Conservation (phyloP, 495 filamentous ascomycete species). For the Daldinia caldariorum region DNA sequence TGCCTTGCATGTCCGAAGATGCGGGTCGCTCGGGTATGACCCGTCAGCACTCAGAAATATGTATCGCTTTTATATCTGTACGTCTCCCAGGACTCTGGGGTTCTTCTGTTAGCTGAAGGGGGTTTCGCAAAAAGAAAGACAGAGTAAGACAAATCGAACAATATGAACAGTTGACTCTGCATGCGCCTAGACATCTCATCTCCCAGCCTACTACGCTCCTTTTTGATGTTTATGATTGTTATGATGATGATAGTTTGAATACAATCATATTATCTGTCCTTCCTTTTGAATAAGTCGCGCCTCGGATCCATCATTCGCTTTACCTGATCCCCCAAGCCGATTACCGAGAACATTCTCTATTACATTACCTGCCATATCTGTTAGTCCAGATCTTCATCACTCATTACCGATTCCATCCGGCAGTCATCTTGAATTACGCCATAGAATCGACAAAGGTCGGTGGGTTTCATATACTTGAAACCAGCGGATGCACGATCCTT, state of each 20-base stretch:
- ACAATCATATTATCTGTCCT: conserved; percentile 38
- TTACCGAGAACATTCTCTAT: conserved; percentile 12
- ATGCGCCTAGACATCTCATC: conserved; percentile 19
- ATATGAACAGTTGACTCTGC: conserved; percentile 20
- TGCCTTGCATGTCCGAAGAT: conserved; percentile 39
- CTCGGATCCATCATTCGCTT: conserved; percentile 36
- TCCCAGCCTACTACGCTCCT: conserved; percentile 14
- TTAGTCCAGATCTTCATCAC: conserved; percentile 10
- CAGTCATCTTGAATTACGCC: conserved; percentile 10
- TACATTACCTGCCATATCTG: conserved; percentile 2
- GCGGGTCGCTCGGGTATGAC: conserved; percentile 32
- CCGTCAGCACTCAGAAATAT: conserved; percentile 21
- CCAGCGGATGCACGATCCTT: conserved; percentile 20
- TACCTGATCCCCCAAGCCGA: conserved; percentile 13
- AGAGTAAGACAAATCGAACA: conserved; percentile 21
- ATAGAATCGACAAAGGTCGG: conserved; percentile 16
- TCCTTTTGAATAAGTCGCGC: conserved; percentile 35
- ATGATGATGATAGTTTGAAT: conserved; percentile 31
- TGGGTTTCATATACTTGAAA: conserved; percentile 16
- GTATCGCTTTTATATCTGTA: conserved; percentile 36
- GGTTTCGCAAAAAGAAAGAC: conserved; percentile 18
- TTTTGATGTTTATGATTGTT: conserved; percentile 31
- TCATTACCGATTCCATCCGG: conserved; percentile 25
- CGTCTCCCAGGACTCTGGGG: conserved; percentile 26
- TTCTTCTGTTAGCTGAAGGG: conserved; percentile 24